Conservation (phyloP, 2,329 filamentous ascomycete genomes). For the Fusarium circinatum region DNA sequence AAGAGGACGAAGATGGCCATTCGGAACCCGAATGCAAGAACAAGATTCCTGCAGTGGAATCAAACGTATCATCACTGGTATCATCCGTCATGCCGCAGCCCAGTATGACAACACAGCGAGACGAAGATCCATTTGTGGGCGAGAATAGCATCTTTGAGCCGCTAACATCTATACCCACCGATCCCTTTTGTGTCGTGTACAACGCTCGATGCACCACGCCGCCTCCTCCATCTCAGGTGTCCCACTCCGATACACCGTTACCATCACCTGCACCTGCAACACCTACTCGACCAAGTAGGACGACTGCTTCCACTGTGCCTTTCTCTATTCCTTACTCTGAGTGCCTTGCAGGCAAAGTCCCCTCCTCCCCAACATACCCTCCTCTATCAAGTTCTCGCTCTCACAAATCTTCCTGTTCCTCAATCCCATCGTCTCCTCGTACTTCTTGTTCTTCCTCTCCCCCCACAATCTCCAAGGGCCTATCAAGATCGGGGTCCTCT, state of each 20-base stretch:
- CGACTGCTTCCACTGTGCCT: slow-evolving; percentile 7
- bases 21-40: slow-evolving; percentile 33
- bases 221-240: slow-evolving; percentile 26
- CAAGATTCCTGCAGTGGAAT: slow-evolving; percentile 22
- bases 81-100: slow-evolving; percentile 29
- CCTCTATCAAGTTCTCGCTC: slow-evolving; percentile 4
- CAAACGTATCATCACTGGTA: slow-evolving; percentile 27
- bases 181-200: slow-evolving; percentile 38
- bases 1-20: slow-evolving; percentile 53
- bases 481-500: slow-evolving; percentile 42
- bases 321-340: slow-evolving; percentile 24
- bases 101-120: slow-evolving; percentile 20
- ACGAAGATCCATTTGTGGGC: slow-evolving; percentile 40
- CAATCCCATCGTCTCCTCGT: slow-evolving; percentile 36
- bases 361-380: slow-evolving; percentile 27
- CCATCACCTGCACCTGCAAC: slow-evolving; percentile 26
- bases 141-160: slow-evolving; percentile 40
- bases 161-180: slow-evolving; percentile 36
- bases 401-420: slow-evolving; percentile 16
- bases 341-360: slow-evolving; percentile 20
- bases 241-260: slow-evolving; percentile 21
- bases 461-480: slow-evolving; percentile 42
- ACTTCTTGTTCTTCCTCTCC: slow-evolving; percentile 39
- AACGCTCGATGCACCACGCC: slow-evolving; percentile 39
- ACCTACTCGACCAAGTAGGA: slow-evolving; percentile 29